Percentiles rank a stretch among this genome's conserved stretches.
Evolutionary conservation across 2,329 filamentous ascomycete species (phyloP).

Genomic region (Corynespora cassiicola): DNA sequence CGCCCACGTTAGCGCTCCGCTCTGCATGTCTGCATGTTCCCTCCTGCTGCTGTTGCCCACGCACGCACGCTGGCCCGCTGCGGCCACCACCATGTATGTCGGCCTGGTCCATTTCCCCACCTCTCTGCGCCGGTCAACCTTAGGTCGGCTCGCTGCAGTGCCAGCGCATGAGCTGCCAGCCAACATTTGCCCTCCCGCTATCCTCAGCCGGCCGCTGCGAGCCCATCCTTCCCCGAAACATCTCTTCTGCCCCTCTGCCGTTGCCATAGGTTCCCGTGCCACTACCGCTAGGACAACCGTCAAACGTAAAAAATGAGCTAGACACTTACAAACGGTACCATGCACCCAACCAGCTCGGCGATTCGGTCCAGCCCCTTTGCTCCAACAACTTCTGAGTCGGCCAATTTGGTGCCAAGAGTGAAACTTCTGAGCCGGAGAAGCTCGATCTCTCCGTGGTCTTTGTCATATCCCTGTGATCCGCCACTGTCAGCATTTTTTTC

Average conservation of each 20-base stretch:
- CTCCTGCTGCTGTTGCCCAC: slow-evolving; percentile 12
- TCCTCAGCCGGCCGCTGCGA: slow-evolving; percentile 20
- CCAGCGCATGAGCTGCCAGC: slow-evolving; percentile 35
- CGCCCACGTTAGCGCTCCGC: slow-evolving; percentile 31
- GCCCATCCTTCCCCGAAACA: slow-evolving; percentile 20
- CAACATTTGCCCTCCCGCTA: slow-evolving; percentile 18
- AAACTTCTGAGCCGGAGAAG: slow-evolving; percentile 82
- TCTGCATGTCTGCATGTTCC: slow-evolving; percentile 16
- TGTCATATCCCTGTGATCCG: slow-evolving; percentile 69
- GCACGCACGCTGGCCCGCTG: slow-evolving; percentile 13
- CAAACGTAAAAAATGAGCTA: slow-evolving; percentile 10
- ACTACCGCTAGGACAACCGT: neutral
- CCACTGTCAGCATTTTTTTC: slow-evolving; percentile 28
- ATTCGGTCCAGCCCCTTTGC: slow-evolving; percentile 70
- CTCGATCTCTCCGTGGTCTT: slow-evolving; percentile 78
- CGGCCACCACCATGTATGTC: too few species aligned
- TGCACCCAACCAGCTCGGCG: slow-evolving; percentile 66
- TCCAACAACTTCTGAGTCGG: slow-evolving; percentile 68
- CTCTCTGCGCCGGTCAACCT: slow-evolving; percentile 20
- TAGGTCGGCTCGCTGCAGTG: slow-evolving; percentile 37
- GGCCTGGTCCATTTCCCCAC: slow-evolving; percentile 16
- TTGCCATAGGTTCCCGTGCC: slow-evolving; percentile 3
- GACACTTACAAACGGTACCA: slow-evolving; percentile 80
- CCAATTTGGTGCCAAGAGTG: slow-evolving; percentile 71
- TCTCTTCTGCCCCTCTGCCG: neutral